Evolutionary conservation across 345 rosid genomes (phyloP).

Genomic region (Laguncularia racemosa): DNA sequence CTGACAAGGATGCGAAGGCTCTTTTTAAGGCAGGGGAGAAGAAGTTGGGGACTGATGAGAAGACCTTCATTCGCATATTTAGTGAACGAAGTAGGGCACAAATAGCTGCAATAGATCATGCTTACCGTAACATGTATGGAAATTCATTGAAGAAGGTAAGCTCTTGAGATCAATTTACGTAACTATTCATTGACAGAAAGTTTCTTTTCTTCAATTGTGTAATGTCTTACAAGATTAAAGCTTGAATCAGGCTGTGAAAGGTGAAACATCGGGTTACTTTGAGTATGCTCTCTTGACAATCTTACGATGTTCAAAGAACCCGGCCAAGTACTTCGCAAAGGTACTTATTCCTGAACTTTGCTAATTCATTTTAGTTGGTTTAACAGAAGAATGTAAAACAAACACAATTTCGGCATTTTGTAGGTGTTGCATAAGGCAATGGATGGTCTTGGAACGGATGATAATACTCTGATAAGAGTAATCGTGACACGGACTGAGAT

Average conservation of each 20-base stretch:
- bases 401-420: not conserved
- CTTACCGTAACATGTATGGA: slow-evolving; percentile 42
- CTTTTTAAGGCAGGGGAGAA: slow-evolving; percentile 65
- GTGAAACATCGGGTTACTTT: slow-evolving; percentile 57
- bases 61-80: slow-evolving; percentile 42
- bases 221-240: not conserved
- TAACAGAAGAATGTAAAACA: not conserved
- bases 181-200: not conserved
- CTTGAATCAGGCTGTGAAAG: slow-evolving; percentile 43
- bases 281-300: slow-evolving; percentile 42
- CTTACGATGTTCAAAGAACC: slow-evolving; percentile 46
- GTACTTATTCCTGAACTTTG: slow-evolving; percentile 14
- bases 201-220: not conserved
- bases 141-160: slow-evolving; percentile 47
- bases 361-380: not conserved
- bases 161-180: not conserved
- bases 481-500: slow-evolving; percentile 64
- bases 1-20: slow-evolving; percentile 41
- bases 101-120: slow-evolving; percentile 34
- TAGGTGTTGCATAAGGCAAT: slow-evolving; percentile 51
- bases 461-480: slow-evolving; percentile 42
- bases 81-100: slow-evolving; percentile 57
- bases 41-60: slow-evolving; percentile 68
- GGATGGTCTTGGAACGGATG: slow-evolving; percentile 66
- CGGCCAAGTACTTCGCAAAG: slow-evolving; percentile 48